Conservation (phyloP, 768 basidiomycete species). For the Cyclocybe aegerita region DNA sequence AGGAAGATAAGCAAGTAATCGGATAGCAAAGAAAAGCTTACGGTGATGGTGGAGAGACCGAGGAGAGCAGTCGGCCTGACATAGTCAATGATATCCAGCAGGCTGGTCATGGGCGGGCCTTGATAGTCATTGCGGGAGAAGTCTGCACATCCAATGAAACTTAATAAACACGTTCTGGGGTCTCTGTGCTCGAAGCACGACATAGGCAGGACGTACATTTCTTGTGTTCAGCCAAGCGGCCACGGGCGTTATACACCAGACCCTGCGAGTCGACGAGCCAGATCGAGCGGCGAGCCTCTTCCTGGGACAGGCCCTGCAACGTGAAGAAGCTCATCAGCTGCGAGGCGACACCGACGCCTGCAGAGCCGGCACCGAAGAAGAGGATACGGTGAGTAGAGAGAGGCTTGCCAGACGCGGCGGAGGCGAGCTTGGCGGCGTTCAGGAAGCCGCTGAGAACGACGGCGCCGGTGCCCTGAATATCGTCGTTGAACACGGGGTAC, state of each 20-base stretch:
- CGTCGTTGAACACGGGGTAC: constrained; percentile 86
- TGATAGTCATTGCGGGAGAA: constrained; percentile 82
- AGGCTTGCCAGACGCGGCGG: constrained; percentile 65
- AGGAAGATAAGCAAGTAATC: background rate
- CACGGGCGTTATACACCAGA: constrained; percentile 75
- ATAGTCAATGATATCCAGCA: constrained; percentile 76
- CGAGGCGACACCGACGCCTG: constrained; percentile 89
- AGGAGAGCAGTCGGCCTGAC: constrained; percentile 88
- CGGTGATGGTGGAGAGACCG: constrained; percentile 84
- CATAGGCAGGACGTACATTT: constrained; percentile 48
- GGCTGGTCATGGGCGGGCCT: constrained; percentile 71
- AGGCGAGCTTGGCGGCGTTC: constrained; percentile 80
- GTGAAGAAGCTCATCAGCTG: constrained; percentile 91
- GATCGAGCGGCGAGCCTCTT: constrained; percentile 76
- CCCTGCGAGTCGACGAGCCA: constrained; percentile 89
- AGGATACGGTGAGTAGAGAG: constrained; percentile 79
- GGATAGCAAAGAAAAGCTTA: constrained; percentile 17
- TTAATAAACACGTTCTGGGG: background rate
- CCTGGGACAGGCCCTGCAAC: constrained; percentile 68
- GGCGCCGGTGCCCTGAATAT: constrained; percentile 89
- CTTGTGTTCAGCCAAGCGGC: constrained; percentile 79
- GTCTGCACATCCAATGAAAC: constrained; percentile 38
- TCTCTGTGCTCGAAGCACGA: background rate
- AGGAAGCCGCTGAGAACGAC: constrained; percentile 90
- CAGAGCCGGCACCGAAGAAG: constrained; percentile 91